Evolutionary conservation across 2,329 filamentous ascomycete genomes (phyloP), one percentile per base, ranked within the genome.

Genomic region (Emericellopsis cladophorae): DNA sequence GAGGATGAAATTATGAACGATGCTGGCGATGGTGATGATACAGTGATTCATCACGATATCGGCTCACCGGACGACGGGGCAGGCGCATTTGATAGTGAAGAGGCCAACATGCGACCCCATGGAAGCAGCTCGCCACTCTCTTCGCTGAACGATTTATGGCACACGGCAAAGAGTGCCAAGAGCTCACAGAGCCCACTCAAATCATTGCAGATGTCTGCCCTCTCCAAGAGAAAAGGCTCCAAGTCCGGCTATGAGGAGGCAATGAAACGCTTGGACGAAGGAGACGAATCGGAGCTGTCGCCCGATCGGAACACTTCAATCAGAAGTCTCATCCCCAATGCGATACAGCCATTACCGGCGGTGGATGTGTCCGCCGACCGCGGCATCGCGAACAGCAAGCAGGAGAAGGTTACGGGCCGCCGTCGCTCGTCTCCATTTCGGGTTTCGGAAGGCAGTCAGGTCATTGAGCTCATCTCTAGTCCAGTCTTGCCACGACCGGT

Each of bases 161-260:
- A 56, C 39, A 65, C 63, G 0, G 66, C 62, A 1, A 50, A 52
- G 2, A 57, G 58, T 8, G 60, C 64, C 5, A 56, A 54, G 21
- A 56, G 55, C 14, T 60, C 58, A 2, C 59, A 62, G 33, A 63
- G 53, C 39, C 53, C 58, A 10, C 47, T 47, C 1, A 60, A 54
- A 36, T 51, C 50, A 4, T 50, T 51, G 0, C 45, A 53, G 3
- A 45, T 51, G 36, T 54, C 57, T 5, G 42, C 49, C 7, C 45
- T 51, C 21, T 49, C 49, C 15, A 47, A 57, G 3, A 51, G 54
- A 4, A 47, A 48, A 2, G 42, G 42, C 36, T 49, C 42, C 6
- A 57, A 68, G 40, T 29, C 48, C 3, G 65, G 64, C 11, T 68
- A 68, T 39, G 59, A 69, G 31, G 64, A 64, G 40, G 61, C 56